Percentiles rank a stretch among this genome's conserved stretches.
Conservation (phyloP, 2,329 filamentous ascomycete genomes). For the Periconia macrospinosa region DNA sequence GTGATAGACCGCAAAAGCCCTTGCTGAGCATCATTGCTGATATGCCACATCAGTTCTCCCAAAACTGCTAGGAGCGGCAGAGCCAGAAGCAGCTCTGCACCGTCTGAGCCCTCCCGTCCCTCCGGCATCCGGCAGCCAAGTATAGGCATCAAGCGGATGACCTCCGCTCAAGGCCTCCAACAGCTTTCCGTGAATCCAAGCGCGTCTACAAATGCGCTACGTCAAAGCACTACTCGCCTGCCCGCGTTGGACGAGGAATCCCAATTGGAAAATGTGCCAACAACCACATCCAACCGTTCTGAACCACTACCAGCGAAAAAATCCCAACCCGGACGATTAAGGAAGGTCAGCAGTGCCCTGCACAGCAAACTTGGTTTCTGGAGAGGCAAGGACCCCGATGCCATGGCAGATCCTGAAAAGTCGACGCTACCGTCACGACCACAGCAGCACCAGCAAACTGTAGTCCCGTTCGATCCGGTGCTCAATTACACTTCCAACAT, state of each 20-base stretch:
- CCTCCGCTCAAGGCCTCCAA: constrained; percentile 26
- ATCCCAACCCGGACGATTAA: constrained; percentile 22
- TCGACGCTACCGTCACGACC: background rate
- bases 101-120: constrained; percentile 23
- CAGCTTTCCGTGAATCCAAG: constrained; percentile 23
- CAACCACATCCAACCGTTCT: constrained; percentile 21
- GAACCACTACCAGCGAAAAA: constrained; percentile 12
- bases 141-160: constrained; percentile 39
- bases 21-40: constrained; percentile 19
- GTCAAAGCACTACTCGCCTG: constrained; percentile 21
- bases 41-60: constrained; percentile 1
- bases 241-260: constrained; percentile 32
- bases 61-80: constrained; percentile 11
- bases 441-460: background rate
- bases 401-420: constrained; percentile 2
- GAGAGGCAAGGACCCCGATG: constrained; percentile 18
- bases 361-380: constrained; percentile 31
- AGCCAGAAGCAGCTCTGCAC: constrained; percentile 32
- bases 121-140: constrained; percentile 32
- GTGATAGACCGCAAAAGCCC: background rate
- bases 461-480: background rate
- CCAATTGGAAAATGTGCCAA: constrained; percentile 19
- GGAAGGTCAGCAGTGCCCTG: constrained; percentile 32
- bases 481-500: constrained; percentile 62
- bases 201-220: constrained; percentile 23